phyloP scores from a whole-genome alignment of 148 eudicot species.

The Rhododendron kiyosumense region DNA sequence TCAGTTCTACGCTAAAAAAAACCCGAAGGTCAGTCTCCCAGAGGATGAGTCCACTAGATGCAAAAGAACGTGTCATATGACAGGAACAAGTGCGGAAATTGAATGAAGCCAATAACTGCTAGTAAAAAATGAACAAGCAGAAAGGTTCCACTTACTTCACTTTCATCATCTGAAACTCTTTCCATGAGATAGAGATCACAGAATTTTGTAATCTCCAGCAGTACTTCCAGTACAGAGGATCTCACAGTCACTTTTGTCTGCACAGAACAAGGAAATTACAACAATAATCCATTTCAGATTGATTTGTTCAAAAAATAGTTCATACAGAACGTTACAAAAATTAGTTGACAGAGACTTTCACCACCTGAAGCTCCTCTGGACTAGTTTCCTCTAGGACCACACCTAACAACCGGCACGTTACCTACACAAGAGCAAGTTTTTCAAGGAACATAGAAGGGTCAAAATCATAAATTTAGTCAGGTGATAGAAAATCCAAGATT shows the following conservation, averaged over 20 bases:
- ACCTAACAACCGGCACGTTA: slow-evolving; percentile 78
- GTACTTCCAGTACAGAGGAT: slow-evolving; percentile 75
- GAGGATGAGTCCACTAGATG: background rate
- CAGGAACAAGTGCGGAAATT: background rate
- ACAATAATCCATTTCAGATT: background rate
- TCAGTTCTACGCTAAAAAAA: background rate
- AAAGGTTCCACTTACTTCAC: slow-evolving; percentile 52
- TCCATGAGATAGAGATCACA: slow-evolving; percentile 96
- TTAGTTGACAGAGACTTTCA: background rate
- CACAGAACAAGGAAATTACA: slow-evolving; percentile 15
- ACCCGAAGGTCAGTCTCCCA: background rate
- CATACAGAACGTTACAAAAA: background rate
- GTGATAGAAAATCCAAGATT: background rate
- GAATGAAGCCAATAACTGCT: background rate
- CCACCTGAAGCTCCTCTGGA: slow-evolving; percentile 91
- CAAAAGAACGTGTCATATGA: background rate
- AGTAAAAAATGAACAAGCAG: background rate
- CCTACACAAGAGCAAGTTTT: slow-evolving; percentile 31
- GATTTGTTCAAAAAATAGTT: background rate
- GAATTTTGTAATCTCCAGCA: slow-evolving; percentile 77
- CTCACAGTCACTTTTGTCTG: slow-evolving; percentile 83
- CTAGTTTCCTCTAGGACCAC: slow-evolving; percentile 82
- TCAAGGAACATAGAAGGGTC: background rate
- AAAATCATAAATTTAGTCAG: background rate
- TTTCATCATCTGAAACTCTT: slow-evolving; percentile 85